phyloP scores from a whole-genome alignment of 345 rosid genomes.

The Noccaea bulbosa region DNA sequence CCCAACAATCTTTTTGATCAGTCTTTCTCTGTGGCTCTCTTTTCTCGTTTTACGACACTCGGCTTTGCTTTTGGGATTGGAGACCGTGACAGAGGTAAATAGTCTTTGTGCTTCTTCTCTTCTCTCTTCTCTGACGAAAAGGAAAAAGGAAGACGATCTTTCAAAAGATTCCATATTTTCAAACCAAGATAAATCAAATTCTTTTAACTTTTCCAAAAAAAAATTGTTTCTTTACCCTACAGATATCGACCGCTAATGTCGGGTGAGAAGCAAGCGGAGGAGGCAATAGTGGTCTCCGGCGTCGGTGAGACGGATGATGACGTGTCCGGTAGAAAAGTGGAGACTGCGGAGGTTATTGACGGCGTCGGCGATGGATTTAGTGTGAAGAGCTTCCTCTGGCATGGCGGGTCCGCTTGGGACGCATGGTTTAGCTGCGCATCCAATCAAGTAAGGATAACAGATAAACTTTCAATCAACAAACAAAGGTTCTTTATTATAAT shows the following conservation, averaged over 20 bases:
- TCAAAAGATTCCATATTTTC: not conserved
- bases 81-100: slow-evolving; percentile 18
- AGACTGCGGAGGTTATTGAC: slow-evolving; percentile 39
- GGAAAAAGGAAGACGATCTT: slow-evolving; percentile 7
- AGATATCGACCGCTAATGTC: slow-evolving; percentile 52
- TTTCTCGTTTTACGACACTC: not conserved
- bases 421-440: slow-evolving; percentile 99
- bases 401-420: slow-evolving; percentile 98
- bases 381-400: slow-evolving; percentile 83
- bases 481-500: slow-evolving; percentile 28
- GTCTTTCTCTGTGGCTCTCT: slow-evolving; percentile 3
- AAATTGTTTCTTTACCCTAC: not conserved
- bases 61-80: slow-evolving; percentile 4
- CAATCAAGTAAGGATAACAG: slow-evolving; percentile 62
- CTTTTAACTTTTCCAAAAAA: not conserved
- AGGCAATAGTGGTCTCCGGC: slow-evolving; percentile 70
- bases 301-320: slow-evolving; percentile 49
- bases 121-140: slow-evolving; percentile 4
- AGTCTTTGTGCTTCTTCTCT: slow-evolving; percentile 21
- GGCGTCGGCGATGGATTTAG: slow-evolving; percentile 44
- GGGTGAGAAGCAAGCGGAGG: slow-evolving; percentile 89
- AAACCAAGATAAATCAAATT: not conserved
- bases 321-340: slow-evolving; percentile 43
- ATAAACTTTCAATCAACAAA: not conserved
- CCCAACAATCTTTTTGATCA: too few species aligned